These are phyloP conservation scores for Phytophthora hybrid DNA, from an alignment of 352 stramenopile species.

Conservation along the genomic window DNA sequence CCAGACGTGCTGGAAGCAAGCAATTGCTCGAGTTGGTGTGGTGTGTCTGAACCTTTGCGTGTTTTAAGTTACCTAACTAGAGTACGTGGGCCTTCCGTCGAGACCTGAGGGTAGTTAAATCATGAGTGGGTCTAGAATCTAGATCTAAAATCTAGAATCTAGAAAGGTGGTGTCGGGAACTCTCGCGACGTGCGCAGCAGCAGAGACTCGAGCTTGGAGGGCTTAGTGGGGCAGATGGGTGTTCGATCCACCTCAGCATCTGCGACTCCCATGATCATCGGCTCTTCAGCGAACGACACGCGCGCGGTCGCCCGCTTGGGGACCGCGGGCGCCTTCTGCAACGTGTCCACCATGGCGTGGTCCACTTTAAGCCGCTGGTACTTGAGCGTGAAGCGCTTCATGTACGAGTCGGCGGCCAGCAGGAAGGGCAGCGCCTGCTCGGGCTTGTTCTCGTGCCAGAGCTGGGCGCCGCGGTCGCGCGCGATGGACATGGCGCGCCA, in stretches of 20 bases:
- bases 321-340: conserved; percentile 40
- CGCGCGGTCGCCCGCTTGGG: conserved; percentile 49
- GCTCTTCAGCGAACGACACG: conserved; percentile 75
- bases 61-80: conserved; percentile 47
- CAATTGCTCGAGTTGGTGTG: background rate
- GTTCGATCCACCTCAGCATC: conserved; percentile 80
- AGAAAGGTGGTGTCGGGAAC: conserved; percentile 82
- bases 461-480: conserved; percentile 75
- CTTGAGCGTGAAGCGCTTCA: conserved; percentile 91
- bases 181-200: conserved; percentile 84
- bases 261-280: conserved; percentile 72
- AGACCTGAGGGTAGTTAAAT: conserved; percentile 29
- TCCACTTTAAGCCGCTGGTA: conserved; percentile 89
- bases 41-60: conserved; percentile 23
- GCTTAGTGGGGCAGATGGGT: conserved; percentile 77
- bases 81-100: conserved; percentile 40
- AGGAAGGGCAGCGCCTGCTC: conserved; percentile 85
- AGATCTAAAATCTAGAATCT: conserved; percentile 18
- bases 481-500: conserved; percentile 88
- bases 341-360: conserved; percentile 80
- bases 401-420: conserved; percentile 86
- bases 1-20: background rate
- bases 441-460: conserved; percentile 89
- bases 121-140: background rate
- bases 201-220: conserved; percentile 85